These are phyloP conservation scores for Polysphondylium violaceum DNA, from an alignment of 78 protist species.

Conservation along the genomic window DNA sequence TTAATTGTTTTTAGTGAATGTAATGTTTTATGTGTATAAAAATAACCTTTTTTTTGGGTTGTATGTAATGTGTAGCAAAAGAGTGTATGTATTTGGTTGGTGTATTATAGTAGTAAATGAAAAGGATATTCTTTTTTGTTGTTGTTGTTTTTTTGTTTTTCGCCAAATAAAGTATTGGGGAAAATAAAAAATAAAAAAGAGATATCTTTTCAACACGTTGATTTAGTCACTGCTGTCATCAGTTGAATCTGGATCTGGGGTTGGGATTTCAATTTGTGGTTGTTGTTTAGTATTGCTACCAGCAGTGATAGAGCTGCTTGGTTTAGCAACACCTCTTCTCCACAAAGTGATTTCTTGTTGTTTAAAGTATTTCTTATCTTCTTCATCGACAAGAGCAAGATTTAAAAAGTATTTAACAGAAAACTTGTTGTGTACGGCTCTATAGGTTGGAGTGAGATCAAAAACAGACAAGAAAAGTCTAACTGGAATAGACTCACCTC, in stretches of 20 bases:
- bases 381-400: constrained; percentile 92
- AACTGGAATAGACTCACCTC: constrained; percentile 96
- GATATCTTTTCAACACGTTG: no score
- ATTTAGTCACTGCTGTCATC: constrained; percentile 41
- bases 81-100: not conserved
- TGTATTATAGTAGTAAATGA: not conserved
- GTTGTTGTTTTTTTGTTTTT: not conserved
- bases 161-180: no score
- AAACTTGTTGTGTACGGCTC: constrained; percentile 93
- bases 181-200: no score
- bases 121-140: constrained; percentile 1
- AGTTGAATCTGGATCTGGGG: constrained; percentile 42
- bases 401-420: constrained; percentile 92
- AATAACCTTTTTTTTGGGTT: not conserved
- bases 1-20: not conserved
- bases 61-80: not conserved
- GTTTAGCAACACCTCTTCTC: constrained; percentile 77
- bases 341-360: constrained; percentile 90
- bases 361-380: constrained; percentile 85
- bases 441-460: constrained; percentile 97
- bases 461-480: constrained; percentile 95
- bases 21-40: not conserved
- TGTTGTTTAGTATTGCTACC: not conserved
- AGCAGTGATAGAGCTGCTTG: not conserved
- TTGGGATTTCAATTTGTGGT: constrained; percentile 52